These are phyloP conservation scores for Aureobasidium subglaciale DNA, from an alignment of 2,329 filamentous ascomycete genomes.

Conservation along the genomic window DNA sequence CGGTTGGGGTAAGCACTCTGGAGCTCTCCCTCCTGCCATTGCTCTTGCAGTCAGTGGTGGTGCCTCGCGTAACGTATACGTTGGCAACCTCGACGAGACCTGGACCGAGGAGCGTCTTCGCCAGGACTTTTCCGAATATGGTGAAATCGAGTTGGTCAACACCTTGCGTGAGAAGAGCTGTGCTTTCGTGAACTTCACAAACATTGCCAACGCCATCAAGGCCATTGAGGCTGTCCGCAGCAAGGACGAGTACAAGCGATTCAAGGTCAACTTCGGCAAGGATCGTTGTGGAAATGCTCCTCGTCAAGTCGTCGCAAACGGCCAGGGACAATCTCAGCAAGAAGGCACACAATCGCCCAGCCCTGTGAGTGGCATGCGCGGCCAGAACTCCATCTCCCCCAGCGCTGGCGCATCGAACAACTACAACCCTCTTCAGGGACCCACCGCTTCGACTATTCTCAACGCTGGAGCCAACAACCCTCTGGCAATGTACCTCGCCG, in stretches of 20 bases:
- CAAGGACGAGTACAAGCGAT: constrained; percentile 92
- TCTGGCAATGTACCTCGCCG: constrained; percentile 76
- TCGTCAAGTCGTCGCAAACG: constrained; percentile 61
- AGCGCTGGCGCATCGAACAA: constrained; percentile 50
- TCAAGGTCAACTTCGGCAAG: constrained; percentile 99
- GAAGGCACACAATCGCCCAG: constrained; percentile 51
- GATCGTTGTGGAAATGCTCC: constrained; percentile 96
- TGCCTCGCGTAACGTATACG: constrained; percentile 96
- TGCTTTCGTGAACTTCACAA: constrained; percentile 99
- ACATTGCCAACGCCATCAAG: constrained; percentile 99
- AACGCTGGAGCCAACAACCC: constrained; percentile 78
- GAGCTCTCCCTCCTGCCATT: constrained; percentile 89
- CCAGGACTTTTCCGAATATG: constrained; percentile 95
- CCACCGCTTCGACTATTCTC: constrained; percentile 66
- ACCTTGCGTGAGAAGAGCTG: constrained; percentile 97
- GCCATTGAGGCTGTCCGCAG: constrained; percentile 93
- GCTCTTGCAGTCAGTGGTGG: constrained; percentile 92
- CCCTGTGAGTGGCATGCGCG: constrained; percentile 51
- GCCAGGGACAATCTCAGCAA: constrained; percentile 58
- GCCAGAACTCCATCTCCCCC: constrained; percentile 54
- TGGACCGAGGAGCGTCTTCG: constrained; percentile 95
- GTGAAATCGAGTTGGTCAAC: constrained; percentile 97
- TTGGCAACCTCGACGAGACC: constrained; percentile 93
- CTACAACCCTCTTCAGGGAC: constrained; percentile 52
- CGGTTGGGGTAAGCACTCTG: constrained; percentile 98